phyloP scores from a whole-genome alignment of 306 rosid species.

The Glycyrrhiza uralensis region DNA sequence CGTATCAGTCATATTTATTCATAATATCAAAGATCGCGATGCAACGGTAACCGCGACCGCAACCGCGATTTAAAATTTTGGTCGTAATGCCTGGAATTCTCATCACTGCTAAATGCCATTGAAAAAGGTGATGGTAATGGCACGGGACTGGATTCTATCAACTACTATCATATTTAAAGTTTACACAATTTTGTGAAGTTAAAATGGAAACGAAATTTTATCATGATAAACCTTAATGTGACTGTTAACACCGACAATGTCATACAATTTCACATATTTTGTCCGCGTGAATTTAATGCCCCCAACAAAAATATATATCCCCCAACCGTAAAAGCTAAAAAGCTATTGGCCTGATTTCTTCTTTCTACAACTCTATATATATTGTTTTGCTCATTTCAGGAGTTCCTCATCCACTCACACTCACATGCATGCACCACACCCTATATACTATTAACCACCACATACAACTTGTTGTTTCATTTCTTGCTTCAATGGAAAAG shows the following conservation, averaged over 20 bases:
- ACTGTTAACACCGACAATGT: neutral
- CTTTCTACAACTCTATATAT: conserved; percentile 35
- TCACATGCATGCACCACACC: neutral
- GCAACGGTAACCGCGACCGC: too few relatives aligned
- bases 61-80: too few relatives aligned
- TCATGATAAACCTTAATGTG: neutral
- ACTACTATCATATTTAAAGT: too few relatives aligned
- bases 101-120: too few relatives aligned
- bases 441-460: neutral
- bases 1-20: too few relatives aligned
- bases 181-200: too few relatives aligned
- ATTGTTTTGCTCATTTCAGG: neutral
- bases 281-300: conserved; percentile 75
- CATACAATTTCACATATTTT: conserved; percentile 32
- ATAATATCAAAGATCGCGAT: too few relatives aligned
- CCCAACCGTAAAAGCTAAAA: conserved; percentile 49
- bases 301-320: conserved; percentile 32
- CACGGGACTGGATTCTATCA: too few relatives aligned
- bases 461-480: neutral
- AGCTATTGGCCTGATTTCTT: neutral
- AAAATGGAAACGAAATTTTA: neutral
- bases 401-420: conserved; percentile 28
- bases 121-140: too few relatives aligned
- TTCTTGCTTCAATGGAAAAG: conserved; percentile 15
- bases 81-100: too few relatives aligned